phyloP scores from a whole-genome alignment of 805 yeast species.

The Monosporozyma aquatica region DNA sequence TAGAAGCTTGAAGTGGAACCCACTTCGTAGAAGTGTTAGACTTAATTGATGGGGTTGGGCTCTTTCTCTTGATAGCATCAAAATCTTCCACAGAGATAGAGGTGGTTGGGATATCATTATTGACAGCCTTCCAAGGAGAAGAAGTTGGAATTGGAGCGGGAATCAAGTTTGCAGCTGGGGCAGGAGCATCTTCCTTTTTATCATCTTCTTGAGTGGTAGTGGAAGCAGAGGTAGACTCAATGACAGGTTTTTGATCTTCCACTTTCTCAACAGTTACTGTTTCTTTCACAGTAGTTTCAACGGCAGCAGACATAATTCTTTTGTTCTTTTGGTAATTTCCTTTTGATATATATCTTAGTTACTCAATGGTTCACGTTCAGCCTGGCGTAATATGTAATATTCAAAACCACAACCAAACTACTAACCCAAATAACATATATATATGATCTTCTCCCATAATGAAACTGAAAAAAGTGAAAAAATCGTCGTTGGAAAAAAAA shows the following conservation, averaged over 20 bases:
- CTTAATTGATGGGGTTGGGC: conserved; percentile 13
- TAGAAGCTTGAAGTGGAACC: conserved; percentile 59
- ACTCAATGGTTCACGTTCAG: too few relatives aligned
- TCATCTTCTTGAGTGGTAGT: too few relatives aligned
- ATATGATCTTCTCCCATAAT: too few relatives aligned
- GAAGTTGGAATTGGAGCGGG: conserved; percentile 30
- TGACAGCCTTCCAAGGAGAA: conserved; percentile 28
- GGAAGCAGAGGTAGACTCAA: too few relatives aligned
- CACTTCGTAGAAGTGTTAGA: conserved; percentile 39
- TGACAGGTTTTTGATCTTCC: conserved; percentile 8
- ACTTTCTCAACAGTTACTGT: conserved; percentile 1
- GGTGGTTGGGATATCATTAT: conserved; percentile 20
- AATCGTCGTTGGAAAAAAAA: neutral
- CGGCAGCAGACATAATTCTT: conserved; percentile 1
- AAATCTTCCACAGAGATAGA: conserved; percentile 16
- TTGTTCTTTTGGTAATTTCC: neutral
- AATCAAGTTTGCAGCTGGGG: conserved; percentile 15
- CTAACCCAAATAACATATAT: too few relatives aligned
- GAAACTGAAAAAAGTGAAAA: too few relatives aligned
- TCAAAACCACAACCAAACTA: too few relatives aligned
- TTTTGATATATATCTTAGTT: neutral
- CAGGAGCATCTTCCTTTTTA: conserved; percentile 7
- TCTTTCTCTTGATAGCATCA: conserved; percentile 13
- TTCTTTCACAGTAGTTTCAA: conserved; percentile 4
- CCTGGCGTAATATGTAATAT: too few relatives aligned